phyloP scores from a whole-genome alignment of 1,284 basidiomycete genomes.

The Ustilago tritici region DNA sequence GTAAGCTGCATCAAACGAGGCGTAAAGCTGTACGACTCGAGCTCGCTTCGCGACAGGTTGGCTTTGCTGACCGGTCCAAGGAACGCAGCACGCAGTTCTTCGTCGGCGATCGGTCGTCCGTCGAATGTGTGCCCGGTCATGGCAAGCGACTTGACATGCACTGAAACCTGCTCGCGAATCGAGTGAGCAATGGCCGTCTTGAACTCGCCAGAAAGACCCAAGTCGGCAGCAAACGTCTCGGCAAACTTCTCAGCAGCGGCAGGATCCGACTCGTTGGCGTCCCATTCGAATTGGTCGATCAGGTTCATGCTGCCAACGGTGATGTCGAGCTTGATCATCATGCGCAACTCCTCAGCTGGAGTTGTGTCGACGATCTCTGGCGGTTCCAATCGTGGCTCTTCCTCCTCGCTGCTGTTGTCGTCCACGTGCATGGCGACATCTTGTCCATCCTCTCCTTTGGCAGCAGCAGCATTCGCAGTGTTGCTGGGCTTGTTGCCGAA shows the following conservation, averaged over 20 bases:
- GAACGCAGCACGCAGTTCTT: conserved; percentile 90
- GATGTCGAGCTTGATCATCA: conserved; percentile 95
- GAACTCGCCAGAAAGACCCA: conserved; percentile 86
- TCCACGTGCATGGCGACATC: conserved; percentile 62
- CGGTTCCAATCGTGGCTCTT: conserved; percentile 69
- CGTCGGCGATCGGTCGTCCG: conserved; percentile 83
- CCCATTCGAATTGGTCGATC: conserved; percentile 99
- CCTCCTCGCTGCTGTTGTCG: conserved; percentile 68
- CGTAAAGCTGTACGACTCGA: conserved; percentile 77
- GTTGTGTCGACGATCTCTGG: conserved; percentile 42
- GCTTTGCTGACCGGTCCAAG: conserved; percentile 77
- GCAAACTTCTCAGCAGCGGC: conserved; percentile 94
- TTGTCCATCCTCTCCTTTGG: conserved; percentile 14
- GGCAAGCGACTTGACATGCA: conserved; percentile 91
- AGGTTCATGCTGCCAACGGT: conserved; percentile 92
- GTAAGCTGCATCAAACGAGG: conserved; percentile 89
- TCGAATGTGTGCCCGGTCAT: conserved; percentile 88
- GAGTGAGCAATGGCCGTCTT: conserved; percentile 94
- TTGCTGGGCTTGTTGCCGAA: conserved; percentile 47
- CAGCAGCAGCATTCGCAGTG: conserved; percentile 66
- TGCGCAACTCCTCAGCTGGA: conserved; percentile 78
- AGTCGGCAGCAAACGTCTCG: conserved; percentile 84
- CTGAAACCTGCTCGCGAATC: conserved; percentile 93
- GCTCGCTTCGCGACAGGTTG: conserved; percentile 75
- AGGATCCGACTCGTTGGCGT: conserved; percentile 79